Base-by-base conservation (phyloP, 2,329 filamentous ascomycete genomes). In the Gnomoniopsis smithogilvyi region DNA sequence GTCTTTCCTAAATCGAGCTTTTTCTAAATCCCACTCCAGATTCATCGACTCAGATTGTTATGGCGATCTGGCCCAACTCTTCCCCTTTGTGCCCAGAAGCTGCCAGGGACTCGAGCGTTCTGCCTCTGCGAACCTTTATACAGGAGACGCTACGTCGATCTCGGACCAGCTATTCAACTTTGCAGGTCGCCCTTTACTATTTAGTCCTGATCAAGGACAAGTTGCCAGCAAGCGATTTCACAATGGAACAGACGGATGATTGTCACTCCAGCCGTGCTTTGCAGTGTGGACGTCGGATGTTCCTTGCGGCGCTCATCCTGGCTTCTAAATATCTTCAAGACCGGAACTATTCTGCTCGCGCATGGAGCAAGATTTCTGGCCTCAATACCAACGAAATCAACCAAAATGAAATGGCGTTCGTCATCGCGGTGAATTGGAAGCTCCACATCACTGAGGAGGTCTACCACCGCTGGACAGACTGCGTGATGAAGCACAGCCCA, bases 291-390 rank as follows among this genome's bases (percentile, higher is more conserved):
- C 90, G 95, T 63, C 92, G 95, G 69, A 98, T 98, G 94, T 98
- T 99, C 72, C 83, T 99, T 56, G 88, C 95, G 12, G 93, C 94
- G 51, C 81, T 99, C 62, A 98, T 99, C 65, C 81, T 99, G 58
- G 95, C 95, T 2, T 98, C 95, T 38, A 99, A 99, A 78, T 99
- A 98, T 72, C 80, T 99, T 50, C 95, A 99, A 75, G 95, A 99
- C 72, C 89, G 94, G 66, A 99, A 98, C 76, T 99, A 96, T 76
- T 98, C 95, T 15, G 92, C 95, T 51, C 88, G 94, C 58, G 95
- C 95, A 46, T 99, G 95, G 95, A 98, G 94, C 74, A 98, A 96
- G 80, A 99, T 99, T 67, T 98, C 95, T 19, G 95, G 95, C n/a
- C 80, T 99, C 59, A 92, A 91, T 71, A 93, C 92, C 3, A 80